Base-by-base conservation (phyloP, 257 asterid species). In the Nicotiana otophora region DNA sequence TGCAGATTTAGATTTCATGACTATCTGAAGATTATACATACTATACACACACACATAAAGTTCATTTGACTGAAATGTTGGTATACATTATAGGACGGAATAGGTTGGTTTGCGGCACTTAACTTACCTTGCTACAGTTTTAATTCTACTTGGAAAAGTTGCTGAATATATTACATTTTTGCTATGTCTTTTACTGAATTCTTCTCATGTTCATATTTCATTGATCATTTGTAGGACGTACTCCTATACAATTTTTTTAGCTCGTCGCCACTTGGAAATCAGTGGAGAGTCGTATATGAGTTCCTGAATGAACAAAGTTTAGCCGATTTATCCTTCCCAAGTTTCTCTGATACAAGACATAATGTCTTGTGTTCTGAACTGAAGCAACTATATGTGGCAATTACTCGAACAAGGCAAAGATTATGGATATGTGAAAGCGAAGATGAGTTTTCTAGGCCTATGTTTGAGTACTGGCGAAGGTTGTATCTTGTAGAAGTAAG, bases 211-310 rank as follows among this genome's bases (percentile, higher is more conserved):
- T 19, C 53, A 65, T 39, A 78, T 63, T 65, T 26, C 2, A 17
- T 26, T 19, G 28, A 62, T 30, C 12, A 57, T 16, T 68, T 84
- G 84, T 81, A 93, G 94, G 97, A 91, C 83, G 97, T 93, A 14
- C 70, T 93, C 76, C 67, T 93, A n/a, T 93, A 89, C 82, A 89
- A 93, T 74, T 91, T 93, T 74, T 91, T 93, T 60, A 86, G 94
- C 51, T 89, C 96, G 2, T 91, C 94, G 5, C 94, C 93, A n/a
- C 54, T 90, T 65, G 82, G 85, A 26, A 86, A 83, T 75, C 93
- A 93, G 19, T 93, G 97, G 97, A 89, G 93, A 82, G 91, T 91
- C n/a, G 80, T 91, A 5, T 93, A 91, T 26, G 90, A 87, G 65
- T 90, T 70, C 85, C 58, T 90, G 91, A 83, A 89, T 28, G 85